Percentiles rank a stretch among this genome's conserved stretches.
These are phyloP conservation scores for Pachysandra terminalis DNA, from an alignment of 164 flowering plant species.

Conservation along the genomic window DNA sequence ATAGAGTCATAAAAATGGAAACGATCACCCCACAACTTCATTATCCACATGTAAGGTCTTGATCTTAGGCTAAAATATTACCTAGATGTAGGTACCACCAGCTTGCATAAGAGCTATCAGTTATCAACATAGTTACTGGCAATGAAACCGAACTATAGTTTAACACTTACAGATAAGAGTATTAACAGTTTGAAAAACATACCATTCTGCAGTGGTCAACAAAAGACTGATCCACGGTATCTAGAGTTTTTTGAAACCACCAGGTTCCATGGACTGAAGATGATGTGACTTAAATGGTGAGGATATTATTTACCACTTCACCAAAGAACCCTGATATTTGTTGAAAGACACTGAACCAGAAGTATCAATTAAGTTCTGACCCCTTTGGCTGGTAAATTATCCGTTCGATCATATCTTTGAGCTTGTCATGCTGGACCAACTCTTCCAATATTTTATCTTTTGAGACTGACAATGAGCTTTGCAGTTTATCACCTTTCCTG, in stretches of 20 bases:
- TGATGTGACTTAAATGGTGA: not conserved
- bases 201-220: not conserved
- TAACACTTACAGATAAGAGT: not conserved
- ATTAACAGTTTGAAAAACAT: conserved; percentile 3
- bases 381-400: conserved; percentile 45
- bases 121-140: not conserved
- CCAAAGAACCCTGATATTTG: not conserved
- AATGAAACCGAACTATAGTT: not conserved
- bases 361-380: conserved; percentile 28
- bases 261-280: not conserved
- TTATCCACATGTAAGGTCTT: not conserved
- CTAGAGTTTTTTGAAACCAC: not conserved
- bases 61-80: too few relatives aligned
- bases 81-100: not conserved
- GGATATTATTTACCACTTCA: not conserved
- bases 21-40: not conserved
- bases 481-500: conserved; percentile 1
- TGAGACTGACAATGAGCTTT: not conserved
- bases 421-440: conserved; percentile 37
- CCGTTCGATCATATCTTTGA: conserved; percentile 42
- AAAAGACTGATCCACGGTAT: not conserved
- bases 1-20: not conserved
- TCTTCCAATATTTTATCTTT: conserved; percentile 59
- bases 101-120: not conserved
- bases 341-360: conserved; percentile 19